Evolutionary conservation across 2,329 filamentous ascomycete genomes (phyloP).

Genomic region (Colletotrichum phormii): DNA sequence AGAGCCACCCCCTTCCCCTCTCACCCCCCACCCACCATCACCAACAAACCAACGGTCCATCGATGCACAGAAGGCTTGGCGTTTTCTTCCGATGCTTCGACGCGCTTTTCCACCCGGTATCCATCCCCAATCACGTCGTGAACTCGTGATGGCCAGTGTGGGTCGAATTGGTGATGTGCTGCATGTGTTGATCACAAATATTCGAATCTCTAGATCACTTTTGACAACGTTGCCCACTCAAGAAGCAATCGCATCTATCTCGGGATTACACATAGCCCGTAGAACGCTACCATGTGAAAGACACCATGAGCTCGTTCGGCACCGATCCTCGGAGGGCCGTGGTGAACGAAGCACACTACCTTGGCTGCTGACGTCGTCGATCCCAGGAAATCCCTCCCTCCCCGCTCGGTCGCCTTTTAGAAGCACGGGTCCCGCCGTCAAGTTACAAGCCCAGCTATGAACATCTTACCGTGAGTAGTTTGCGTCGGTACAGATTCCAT

Average conservation of each 20-base stretch:
- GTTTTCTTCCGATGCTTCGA: slow-evolving; percentile 12
- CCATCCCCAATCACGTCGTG: not conserved
- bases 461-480: not conserved
- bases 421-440: slow-evolving; percentile 4
- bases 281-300: not conserved
- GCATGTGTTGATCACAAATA: not conserved
- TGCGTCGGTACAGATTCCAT: not conserved
- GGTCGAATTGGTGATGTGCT: not conserved
- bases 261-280: not conserved
- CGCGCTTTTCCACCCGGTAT: not conserved
- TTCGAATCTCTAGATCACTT: not conserved
- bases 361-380: not conserved
- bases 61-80: slow-evolving; percentile 25
- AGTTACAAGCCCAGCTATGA: not conserved
- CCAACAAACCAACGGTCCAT: not conserved
- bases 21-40: not conserved
- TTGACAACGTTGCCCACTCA: not conserved
- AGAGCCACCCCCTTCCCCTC: not conserved
- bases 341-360: not conserved
- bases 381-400: not conserved
- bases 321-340: not conserved
- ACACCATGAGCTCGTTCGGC: not conserved
- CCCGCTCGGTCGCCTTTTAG: not conserved
- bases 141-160: not conserved
- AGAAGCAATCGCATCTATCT: not conserved